Evolutionary conservation across 257 asterid genomes (phyloP).

Genomic region (Dorcoceras hygrometricum): DNA sequence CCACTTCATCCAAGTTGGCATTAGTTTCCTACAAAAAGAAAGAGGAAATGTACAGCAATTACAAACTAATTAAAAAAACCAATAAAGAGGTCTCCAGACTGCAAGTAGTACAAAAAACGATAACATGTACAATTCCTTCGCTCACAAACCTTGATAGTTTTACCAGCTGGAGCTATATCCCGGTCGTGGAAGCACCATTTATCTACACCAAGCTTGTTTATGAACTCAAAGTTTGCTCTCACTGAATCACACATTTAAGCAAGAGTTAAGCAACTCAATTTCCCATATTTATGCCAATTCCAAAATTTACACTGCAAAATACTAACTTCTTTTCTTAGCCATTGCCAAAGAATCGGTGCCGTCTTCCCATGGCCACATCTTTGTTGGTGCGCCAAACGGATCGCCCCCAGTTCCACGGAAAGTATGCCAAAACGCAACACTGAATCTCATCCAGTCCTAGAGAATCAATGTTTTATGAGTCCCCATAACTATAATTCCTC

Average conservation of each 20-base stretch:
- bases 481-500: constrained; percentile 3
- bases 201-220: constrained; percentile 89
- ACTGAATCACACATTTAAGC: constrained; percentile 46
- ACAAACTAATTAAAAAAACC: neutral
- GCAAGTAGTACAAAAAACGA: neutral
- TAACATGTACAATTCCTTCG: neutral
- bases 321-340: constrained; percentile 90
- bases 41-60: neutral
- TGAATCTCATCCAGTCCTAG: constrained; percentile 95
- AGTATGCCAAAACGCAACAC: constrained; percentile 99
- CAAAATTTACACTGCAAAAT: constrained; percentile 8
- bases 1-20: constrained; percentile 93
- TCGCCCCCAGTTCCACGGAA: constrained; percentile 95
- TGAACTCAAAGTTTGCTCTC: constrained; percentile 94
- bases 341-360: constrained; percentile 89
- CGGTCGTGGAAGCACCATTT: constrained; percentile 94
- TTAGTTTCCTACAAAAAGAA: constrained; percentile 62
- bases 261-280: neutral
- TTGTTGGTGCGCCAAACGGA: constrained; percentile 94
- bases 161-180: constrained; percentile 95
- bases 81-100: neutral
- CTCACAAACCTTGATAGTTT: constrained; percentile 75
- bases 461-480: neutral
- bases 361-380: constrained; percentile 99
- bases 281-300: neutral